Conservation (phyloP, 2,329 filamentous ascomycete species). For the Epicoccum sorghinum region DNA sequence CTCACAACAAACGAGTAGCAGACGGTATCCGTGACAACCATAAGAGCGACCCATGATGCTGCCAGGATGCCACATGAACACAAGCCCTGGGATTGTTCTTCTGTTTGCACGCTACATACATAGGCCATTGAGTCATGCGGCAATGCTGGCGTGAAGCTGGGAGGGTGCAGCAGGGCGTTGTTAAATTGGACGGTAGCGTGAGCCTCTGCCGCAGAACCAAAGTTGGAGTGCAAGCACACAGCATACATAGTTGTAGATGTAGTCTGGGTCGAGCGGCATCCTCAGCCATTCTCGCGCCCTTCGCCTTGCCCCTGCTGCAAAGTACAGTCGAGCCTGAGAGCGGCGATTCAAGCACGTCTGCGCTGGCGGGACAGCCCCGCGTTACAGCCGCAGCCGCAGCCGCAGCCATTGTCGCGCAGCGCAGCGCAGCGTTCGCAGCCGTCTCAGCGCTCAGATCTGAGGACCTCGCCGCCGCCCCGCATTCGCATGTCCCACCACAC, state of each 20-base stretch:
- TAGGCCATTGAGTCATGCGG: not conserved
- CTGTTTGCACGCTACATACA: not conserved
- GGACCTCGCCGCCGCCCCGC: slow-evolving; percentile 7
- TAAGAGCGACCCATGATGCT: not conserved
- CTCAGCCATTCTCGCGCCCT: slow-evolving; percentile 1
- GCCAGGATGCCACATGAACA: not conserved
- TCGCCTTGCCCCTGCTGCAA: not conserved
- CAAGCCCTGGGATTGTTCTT: not conserved
- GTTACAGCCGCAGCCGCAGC: slow-evolving; percentile 8
- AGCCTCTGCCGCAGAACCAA: slow-evolving; percentile 10
- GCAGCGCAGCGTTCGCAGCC: slow-evolving; percentile 9
- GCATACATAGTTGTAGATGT: not conserved
- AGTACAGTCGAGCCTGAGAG: not conserved
- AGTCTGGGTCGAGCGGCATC: slow-evolving; percentile 5
- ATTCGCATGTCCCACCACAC: slow-evolving; percentile 18
- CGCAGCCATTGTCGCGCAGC: no score
- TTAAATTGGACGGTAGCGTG: slow-evolving; percentile 10
- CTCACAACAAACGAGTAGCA: slow-evolving; percentile 1
- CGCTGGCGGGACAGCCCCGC: slow-evolving; percentile 3
- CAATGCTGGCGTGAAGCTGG: not conserved
- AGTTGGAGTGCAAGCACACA: slow-evolving; percentile 8
- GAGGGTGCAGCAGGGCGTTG: slow-evolving; percentile 9
- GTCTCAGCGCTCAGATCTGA: slow-evolving; percentile 3
- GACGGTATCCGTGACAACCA: not conserved
- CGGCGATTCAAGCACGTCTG: not conserved